These are phyloP conservation scores for Crithidia brevicula DNA, from an alignment of 208 protist species.

Conservation along the genomic window DNA sequence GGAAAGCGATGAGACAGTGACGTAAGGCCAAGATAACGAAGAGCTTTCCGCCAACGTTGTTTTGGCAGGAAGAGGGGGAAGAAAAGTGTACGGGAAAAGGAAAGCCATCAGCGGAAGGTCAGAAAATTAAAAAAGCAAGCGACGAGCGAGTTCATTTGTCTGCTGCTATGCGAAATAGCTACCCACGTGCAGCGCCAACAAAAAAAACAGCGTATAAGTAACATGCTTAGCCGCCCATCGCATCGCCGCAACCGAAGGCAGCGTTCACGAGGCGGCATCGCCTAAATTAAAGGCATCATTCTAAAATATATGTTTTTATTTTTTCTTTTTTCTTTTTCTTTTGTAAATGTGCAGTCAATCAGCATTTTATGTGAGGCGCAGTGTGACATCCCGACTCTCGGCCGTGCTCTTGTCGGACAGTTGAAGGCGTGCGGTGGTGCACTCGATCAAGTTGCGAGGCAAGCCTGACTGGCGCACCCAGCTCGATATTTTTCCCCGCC, in stretches of 20 bases:
- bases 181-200: background rate
- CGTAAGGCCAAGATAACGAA: too few relatives aligned
- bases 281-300: conserved; percentile 34
- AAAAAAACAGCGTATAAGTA: background rate
- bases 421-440: conserved; percentile 24
- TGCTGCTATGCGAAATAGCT: too few relatives aligned
- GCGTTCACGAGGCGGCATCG: too few relatives aligned
- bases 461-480: conserved; percentile 53
- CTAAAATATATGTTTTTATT: background rate
- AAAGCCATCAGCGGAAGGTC: too few relatives aligned
- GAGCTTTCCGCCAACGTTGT: too few relatives aligned
- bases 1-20: too few relatives aligned
- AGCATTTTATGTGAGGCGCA: conserved; percentile 30
- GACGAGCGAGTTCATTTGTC: too few relatives aligned
- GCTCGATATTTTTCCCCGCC: conserved; percentile 60
- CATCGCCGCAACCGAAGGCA: too few relatives aligned
- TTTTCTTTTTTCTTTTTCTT: background rate
- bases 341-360: too few relatives aligned
- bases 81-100: background rate
- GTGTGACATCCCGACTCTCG: background rate
- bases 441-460: conserved; percentile 54
- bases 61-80: background rate
- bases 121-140: too few relatives aligned
- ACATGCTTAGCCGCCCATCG: too few relatives aligned
- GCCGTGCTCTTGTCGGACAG: conserved; percentile 1